Conservation (phyloP, 805 yeast genomes). For the Yamadazyma akitaensis region DNA sequence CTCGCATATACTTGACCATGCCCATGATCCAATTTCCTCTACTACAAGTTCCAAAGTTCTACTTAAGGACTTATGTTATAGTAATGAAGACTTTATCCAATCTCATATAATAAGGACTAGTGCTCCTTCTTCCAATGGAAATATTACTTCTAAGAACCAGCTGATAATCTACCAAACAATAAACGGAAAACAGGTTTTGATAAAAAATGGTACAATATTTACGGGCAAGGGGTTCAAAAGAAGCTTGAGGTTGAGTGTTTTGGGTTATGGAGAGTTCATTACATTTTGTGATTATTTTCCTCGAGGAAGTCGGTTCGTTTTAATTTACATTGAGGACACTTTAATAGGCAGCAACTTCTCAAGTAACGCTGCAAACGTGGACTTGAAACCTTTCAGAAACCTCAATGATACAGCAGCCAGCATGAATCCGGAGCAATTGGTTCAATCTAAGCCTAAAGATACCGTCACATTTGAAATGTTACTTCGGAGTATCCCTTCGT, state of each 20-base stretch:
- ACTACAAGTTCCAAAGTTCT: conserved; percentile 22
- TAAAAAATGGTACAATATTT: conserved; percentile 52
- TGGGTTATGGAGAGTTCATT: conserved; percentile 44
- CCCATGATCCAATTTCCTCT: conserved; percentile 26
- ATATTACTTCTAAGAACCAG: conserved; percentile 27
- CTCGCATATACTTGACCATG: conserved; percentile 39
- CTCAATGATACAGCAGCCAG: background rate
- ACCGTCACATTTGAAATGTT: conserved; percentile 32
- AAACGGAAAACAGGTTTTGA: conserved; percentile 51
- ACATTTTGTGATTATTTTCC: conserved; percentile 61
- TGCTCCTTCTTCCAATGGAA: conserved; percentile 22
- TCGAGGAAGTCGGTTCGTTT: conserved; percentile 51
- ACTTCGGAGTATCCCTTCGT: conserved; percentile 35
- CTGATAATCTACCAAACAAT: conserved; percentile 51
- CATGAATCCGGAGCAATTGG: background rate
- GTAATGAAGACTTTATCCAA: conserved; percentile 54
- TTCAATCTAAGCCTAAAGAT: background rate
- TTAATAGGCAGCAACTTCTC: conserved; percentile 39
- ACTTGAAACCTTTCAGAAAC: conserved; percentile 4
- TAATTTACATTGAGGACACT: conserved; percentile 57
- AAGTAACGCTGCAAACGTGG: conserved; percentile 8
- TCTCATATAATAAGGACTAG: conserved; percentile 53
- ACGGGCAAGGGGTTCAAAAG: conserved; percentile 58
- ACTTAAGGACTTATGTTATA: conserved; percentile 51
- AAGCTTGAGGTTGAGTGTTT: conserved; percentile 42